Conservation (phyloP, 805 yeast genomes). For the Yamadazyma philogaea region DNA sequence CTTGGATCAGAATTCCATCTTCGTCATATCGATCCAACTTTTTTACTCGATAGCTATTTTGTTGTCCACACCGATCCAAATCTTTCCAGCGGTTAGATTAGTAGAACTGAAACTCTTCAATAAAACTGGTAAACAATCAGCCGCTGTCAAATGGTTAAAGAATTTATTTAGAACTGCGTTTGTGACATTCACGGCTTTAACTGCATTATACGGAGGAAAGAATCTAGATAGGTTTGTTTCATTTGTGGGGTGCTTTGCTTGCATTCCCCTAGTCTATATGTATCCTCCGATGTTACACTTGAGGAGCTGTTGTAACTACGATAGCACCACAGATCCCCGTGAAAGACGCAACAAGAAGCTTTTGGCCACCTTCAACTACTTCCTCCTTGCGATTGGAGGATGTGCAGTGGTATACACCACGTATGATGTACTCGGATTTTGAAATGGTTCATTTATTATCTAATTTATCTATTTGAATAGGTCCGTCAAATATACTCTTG, state of each 20-base stretch:
- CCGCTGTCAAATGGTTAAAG: slow-evolving; percentile 60
- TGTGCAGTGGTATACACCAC: slow-evolving; percentile 67
- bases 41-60: slow-evolving; percentile 73
- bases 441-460: background rate
- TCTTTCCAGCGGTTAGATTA: slow-evolving; percentile 75
- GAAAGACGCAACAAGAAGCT: slow-evolving; percentile 30
- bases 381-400: slow-evolving; percentile 54
- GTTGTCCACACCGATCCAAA: slow-evolving; percentile 75
- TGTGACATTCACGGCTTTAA: slow-evolving; percentile 51
- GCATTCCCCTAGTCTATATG: slow-evolving; percentile 82
- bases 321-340: slow-evolving; percentile 12
- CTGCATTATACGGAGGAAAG: slow-evolving; percentile 67
- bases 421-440: slow-evolving; percentile 44
- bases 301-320: slow-evolving; percentile 42
- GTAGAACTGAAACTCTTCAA: slow-evolving; percentile 60
- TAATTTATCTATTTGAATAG: slow-evolving; percentile 10
- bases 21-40: slow-evolving; percentile 63
- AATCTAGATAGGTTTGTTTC: slow-evolving; percentile 73
- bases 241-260: slow-evolving; percentile 80
- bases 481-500: slow-evolving; percentile 18
- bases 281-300: slow-evolving; percentile 79
- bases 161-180: slow-evolving; percentile 54
- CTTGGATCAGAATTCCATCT: slow-evolving; percentile 62
- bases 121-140: slow-evolving; percentile 54
- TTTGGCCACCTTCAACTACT: slow-evolving; percentile 45